phyloP scores from a whole-genome alignment of 139 green algal species.

The Picochlorum sp. region DNA sequence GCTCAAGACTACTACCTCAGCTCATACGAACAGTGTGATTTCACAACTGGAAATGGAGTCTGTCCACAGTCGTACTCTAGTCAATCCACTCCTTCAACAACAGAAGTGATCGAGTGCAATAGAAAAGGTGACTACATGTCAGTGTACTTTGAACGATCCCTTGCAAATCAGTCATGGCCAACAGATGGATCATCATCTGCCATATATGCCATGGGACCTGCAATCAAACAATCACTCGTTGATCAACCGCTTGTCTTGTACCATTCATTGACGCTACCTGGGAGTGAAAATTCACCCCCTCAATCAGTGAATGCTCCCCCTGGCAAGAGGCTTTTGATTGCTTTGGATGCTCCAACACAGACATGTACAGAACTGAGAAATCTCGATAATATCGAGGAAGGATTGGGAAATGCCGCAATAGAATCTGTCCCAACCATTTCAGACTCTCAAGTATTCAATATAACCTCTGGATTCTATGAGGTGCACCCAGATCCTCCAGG shows the following conservation, averaged over 20 bases:
- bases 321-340: not conserved
- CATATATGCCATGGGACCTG: constrained; percentile 18
- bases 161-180: constrained; percentile 9
- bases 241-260: constrained; percentile 11
- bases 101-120: constrained; percentile 1
- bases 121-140: not conserved
- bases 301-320: not conserved
- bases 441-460: not conserved
- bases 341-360: not conserved
- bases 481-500: constrained; percentile 22
- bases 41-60: not conserved
- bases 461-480: constrained; percentile 8
- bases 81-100: not conserved
- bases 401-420: not conserved
- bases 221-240: constrained; percentile 12
- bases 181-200: constrained; percentile 6
- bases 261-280: constrained; percentile 11
- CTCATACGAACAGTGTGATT: constrained; percentile 6
- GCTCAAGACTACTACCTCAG: constrained; percentile 15
- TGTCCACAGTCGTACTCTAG: not conserved
- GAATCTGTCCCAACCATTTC: not conserved
- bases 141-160: constrained; percentile 6
- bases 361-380: not conserved
- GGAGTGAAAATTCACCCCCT: not conserved
- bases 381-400: not conserved